Conservation (phyloP, 106 monocot genomes). For the Acorus gramineus region DNA sequence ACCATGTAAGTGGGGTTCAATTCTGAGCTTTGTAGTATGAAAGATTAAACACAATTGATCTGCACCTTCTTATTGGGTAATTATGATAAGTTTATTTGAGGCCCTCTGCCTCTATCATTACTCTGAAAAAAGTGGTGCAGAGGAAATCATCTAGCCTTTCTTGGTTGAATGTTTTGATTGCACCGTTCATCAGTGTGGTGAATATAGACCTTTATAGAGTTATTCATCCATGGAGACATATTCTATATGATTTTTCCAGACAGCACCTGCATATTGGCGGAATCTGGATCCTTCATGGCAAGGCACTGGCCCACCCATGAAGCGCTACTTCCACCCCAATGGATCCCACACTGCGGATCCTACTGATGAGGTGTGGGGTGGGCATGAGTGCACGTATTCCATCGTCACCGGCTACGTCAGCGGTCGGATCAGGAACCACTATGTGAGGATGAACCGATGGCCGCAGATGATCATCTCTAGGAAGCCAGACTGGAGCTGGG, state of each 20-base stretch:
- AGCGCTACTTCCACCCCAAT: slow-evolving; percentile 55
- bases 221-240: no score
- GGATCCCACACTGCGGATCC: slow-evolving; percentile 64
- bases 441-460: slow-evolving; percentile 77
- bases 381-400: slow-evolving; percentile 59
- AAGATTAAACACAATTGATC: no score
- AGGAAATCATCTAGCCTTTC: no score
- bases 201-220: no score
- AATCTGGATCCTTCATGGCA: slow-evolving; percentile 67
- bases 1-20: no score
- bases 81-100: neutral
- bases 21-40: no score
- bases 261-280: slow-evolving; percentile 58
- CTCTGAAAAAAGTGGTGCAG: no score
- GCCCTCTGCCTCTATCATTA: no score
- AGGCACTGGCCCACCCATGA: slow-evolving; percentile 51
- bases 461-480: slow-evolving; percentile 39
- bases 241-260: slow-evolving; percentile 21
- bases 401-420: slow-evolving; percentile 49
- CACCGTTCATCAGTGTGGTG: no score
- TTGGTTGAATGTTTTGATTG: no score
- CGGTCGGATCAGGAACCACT: slow-evolving; percentile 44
- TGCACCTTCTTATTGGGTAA: no score
- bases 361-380: slow-evolving; percentile 58
- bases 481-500: slow-evolving; percentile 72